Conservation (phyloP, 1,284 basidiomycete species). For the Caloboletus firmus region DNA sequence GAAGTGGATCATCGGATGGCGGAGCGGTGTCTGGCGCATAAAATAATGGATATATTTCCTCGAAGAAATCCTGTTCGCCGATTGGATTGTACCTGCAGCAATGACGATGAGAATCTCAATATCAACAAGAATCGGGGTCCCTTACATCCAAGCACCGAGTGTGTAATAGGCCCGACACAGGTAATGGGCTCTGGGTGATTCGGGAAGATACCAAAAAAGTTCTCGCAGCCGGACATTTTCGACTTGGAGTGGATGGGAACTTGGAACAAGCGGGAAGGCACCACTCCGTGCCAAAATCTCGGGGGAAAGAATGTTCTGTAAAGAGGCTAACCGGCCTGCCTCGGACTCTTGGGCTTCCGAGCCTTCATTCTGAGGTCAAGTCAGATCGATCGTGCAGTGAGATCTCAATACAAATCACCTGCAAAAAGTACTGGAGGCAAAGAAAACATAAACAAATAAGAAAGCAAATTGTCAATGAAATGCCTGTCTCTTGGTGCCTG, state of each 20-base stretch:
- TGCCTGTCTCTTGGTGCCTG: not conserved
- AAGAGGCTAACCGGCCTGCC: slow-evolving; percentile 46
- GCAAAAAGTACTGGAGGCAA: slow-evolving; percentile 61
- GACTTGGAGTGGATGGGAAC: slow-evolving; percentile 42
- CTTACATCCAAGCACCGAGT: slow-evolving; percentile 76
- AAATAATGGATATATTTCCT: slow-evolving; percentile 61
- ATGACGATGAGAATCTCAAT: slow-evolving; percentile 13
- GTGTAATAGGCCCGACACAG: slow-evolving; percentile 65
- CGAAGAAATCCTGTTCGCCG: slow-evolving; percentile 62
- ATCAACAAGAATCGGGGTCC: slow-evolving; percentile 5
- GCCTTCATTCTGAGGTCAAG: slow-evolving; percentile 52
- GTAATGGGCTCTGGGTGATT: slow-evolving; percentile 54
- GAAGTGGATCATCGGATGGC: slow-evolving; percentile 54
- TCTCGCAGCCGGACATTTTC: slow-evolving; percentile 52
- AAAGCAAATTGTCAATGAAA: not conserved
- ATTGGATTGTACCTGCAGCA: slow-evolving; percentile 70
- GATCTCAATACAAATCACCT: slow-evolving; percentile 42
- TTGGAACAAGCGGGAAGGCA: slow-evolving; percentile 62
- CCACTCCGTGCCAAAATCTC: slow-evolving; percentile 64
- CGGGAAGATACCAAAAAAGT: slow-evolving; percentile 70
- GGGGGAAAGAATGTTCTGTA: slow-evolving; percentile 56
- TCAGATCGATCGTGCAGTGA: slow-evolving; percentile 13
- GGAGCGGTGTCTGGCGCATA: slow-evolving; percentile 51
- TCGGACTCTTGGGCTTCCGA: slow-evolving; percentile 51
- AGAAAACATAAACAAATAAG: not conserved